Percentiles rank a stretch among this genome's conserved stretches.
Conservation (phyloP, 2,329 filamentous ascomycete species). For the Aureobasidium namibiae region DNA sequence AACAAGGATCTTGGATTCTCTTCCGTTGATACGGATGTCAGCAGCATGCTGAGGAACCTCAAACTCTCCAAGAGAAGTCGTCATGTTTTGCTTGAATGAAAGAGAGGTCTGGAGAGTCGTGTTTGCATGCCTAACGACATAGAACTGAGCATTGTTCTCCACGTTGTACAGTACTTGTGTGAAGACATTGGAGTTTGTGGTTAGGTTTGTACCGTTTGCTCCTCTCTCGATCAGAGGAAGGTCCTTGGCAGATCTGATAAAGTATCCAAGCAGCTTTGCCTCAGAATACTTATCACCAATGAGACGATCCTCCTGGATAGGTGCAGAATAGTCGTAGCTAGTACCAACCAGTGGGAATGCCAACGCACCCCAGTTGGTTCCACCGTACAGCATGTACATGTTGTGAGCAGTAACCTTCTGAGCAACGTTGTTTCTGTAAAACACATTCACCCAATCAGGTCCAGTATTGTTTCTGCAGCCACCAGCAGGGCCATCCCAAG, state of each 20-base stretch:
- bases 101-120: conserved; percentile 46
- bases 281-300: conserved; percentile 56
- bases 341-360: conserved; percentile 45
- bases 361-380: conserved; percentile 55
- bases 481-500: conserved; percentile 40
- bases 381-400: conserved; percentile 37
- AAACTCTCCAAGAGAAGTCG: conserved; percentile 48
- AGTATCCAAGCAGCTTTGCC: conserved; percentile 53
- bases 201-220: conserved; percentile 36
- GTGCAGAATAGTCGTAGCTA: conserved; percentile 52
- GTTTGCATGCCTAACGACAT: conserved; percentile 48
- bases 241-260: conserved; percentile 51
- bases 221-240: conserved; percentile 47
- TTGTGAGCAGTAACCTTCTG: conserved; percentile 53
- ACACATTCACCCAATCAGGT: conserved; percentile 54
- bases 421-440: conserved; percentile 56
- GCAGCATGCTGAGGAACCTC: conserved; percentile 37
- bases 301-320: conserved; percentile 52
- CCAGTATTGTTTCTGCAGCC: conserved; percentile 47
- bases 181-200: conserved; percentile 42
- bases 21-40: conserved; percentile 50
- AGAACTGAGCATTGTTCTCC: conserved; percentile 51
- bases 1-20: conserved; percentile 55
- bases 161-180: conserved; percentile 52
- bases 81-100: conserved; percentile 46